These are phyloP conservation scores for Hydrangea macrophylla DNA, from an alignment of 148 eudicot species.

Conservation along the genomic window DNA sequence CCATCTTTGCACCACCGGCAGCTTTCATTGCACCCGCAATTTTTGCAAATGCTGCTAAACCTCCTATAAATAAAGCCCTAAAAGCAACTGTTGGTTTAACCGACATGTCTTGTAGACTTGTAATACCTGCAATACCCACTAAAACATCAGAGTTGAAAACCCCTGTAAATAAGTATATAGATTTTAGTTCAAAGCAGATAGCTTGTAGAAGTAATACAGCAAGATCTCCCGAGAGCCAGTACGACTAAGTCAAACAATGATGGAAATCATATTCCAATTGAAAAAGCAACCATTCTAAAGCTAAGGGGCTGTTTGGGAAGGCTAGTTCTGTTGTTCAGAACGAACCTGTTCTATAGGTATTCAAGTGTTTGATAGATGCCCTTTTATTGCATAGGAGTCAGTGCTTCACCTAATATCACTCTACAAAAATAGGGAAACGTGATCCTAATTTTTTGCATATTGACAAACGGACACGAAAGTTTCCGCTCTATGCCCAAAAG, in stretches of 20 bases:
- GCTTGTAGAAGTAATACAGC: background rate
- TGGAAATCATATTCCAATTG: background rate
- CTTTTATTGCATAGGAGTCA: no score
- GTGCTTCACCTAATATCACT: no score
- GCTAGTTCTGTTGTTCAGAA: no score
- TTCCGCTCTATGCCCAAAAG: background rate
- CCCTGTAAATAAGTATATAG: background rate
- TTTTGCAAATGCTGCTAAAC: slow-evolving; percentile 85
- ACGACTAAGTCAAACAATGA: background rate
- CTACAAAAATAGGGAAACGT: no score
- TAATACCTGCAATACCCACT: slow-evolving; percentile 14
- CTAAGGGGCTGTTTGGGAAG: no score
- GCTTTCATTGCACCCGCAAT: slow-evolving; percentile 77
- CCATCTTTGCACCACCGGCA: slow-evolving; percentile 79
- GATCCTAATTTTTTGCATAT: no score
- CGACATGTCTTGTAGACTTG: slow-evolving; percentile 36
- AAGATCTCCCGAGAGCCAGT: background rate
- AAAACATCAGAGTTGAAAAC: background rate
- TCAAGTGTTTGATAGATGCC: no score
- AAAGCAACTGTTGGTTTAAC: slow-evolving; percentile 87
- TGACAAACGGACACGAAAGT: no score
- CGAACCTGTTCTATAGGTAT: no score
- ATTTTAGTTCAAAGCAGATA: background rate
- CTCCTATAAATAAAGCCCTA: slow-evolving; percentile 87
- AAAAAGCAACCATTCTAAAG: background rate